phyloP scores from a whole-genome alignment of 805 yeast genomes.

The Wickerhamomyces alni region DNA sequence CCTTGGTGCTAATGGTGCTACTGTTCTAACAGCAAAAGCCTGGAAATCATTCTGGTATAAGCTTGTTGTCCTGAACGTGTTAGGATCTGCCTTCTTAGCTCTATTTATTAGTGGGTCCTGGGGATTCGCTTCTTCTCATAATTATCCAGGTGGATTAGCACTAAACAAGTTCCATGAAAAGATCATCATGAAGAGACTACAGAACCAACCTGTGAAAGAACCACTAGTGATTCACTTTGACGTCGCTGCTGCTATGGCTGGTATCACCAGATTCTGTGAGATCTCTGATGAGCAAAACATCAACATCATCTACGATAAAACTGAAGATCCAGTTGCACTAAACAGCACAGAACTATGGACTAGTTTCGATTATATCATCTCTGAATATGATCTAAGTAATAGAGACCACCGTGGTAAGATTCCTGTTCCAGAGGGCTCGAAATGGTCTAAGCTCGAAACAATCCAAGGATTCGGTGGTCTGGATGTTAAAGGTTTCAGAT shows the following conservation, averaged over 20 bases:
- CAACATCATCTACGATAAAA: conserved; percentile 59
- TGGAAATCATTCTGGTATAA: conserved; percentile 11
- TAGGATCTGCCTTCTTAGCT: conserved; percentile 29
- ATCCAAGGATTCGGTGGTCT: conserved; percentile 37
- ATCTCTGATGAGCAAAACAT: conserved; percentile 29
- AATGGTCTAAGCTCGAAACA: conserved; percentile 39
- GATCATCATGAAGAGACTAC: conserved; percentile 18
- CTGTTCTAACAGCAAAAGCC: conserved; percentile 23
- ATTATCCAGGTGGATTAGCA: conserved; percentile 90
- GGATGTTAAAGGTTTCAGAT: conserved; percentile 18
- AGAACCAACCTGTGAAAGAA: conserved; percentile 1
- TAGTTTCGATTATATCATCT: conserved; percentile 45
- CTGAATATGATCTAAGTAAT: conserved; percentile 23
- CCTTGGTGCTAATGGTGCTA: conserved; percentile 57
- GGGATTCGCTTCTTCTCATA: conserved; percentile 59
- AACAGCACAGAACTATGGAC: conserved; percentile 31
- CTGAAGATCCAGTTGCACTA: conserved; percentile 47
- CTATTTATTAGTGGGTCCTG: conserved; percentile 40
- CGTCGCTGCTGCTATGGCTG: conserved; percentile 81
- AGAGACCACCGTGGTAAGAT: conserved; percentile 7
- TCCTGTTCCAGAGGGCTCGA: conserved; percentile 22
- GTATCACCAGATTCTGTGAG: conserved; percentile 72
- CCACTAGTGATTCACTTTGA: conserved; percentile 57
- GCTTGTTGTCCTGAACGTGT: conserved; percentile 7
- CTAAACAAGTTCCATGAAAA: conserved; percentile 44